These are phyloP conservation scores for Straminergon stramineum DNA, from an alignment of 225 moss, liverwort and hornwort species.

Conservation along the genomic window DNA sequence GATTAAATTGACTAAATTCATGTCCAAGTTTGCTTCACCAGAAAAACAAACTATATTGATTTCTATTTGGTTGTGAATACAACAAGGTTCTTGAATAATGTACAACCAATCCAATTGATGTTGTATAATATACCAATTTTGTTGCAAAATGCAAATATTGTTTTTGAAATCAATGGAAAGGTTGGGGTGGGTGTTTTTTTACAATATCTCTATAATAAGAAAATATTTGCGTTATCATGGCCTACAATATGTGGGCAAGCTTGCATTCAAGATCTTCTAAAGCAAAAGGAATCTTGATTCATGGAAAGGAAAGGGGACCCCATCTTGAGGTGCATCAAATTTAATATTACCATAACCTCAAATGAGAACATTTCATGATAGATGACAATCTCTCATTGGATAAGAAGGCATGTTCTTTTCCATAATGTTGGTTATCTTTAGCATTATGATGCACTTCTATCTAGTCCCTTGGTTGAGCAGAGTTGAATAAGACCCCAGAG, in stretches of 20 bases:
- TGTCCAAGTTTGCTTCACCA: accelerated
- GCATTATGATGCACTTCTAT: neutral
- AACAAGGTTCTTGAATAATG: neutral
- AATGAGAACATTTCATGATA: neutral
- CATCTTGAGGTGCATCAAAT: neutral
- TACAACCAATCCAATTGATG: neutral
- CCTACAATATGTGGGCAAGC: neutral
- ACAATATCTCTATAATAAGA: neutral
- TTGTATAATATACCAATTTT: neutral
- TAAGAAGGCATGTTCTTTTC: neutral
- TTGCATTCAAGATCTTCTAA: neutral
- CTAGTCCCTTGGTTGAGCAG: neutral
- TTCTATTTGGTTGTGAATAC: neutral
- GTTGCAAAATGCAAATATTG: neutral
- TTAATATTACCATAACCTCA: neutral
- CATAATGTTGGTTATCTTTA: accelerated
- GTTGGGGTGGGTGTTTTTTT: neutral
- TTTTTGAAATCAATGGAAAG: neutral
- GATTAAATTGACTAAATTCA: neutral
- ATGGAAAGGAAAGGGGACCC: accelerated
- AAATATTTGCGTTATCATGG: neutral
- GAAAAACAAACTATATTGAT: neutral
- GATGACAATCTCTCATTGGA: neutral
- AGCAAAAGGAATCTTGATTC: neutral
- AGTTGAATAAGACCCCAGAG: too few relatives aligned